Conservation (phyloP, 257 asterid species). For the Euphrasia confusa region DNA sequence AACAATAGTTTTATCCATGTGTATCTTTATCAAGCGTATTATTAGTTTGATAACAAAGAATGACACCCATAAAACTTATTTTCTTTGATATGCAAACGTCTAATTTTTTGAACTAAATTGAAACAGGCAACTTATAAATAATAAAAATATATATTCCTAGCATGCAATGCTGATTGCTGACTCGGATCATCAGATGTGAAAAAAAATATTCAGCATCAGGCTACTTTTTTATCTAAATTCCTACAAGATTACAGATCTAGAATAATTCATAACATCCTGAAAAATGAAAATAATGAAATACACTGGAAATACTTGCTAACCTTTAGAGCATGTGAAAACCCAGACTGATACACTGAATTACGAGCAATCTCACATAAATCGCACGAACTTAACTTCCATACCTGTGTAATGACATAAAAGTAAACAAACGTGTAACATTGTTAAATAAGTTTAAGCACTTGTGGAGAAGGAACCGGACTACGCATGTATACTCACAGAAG, state of each 20-base stretch:
- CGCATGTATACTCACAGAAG: constrained; percentile 61
- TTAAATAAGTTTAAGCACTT: background rate
- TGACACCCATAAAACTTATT: background rate
- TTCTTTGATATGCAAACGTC: background rate
- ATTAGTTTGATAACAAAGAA: background rate
- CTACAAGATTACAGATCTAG: background rate
- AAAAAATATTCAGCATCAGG: background rate
- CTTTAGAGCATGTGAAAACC: constrained; percentile 88
- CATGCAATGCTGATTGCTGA: constrained; percentile 9
- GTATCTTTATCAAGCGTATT: background rate
- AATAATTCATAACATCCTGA: background rate
- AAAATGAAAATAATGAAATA: background rate
- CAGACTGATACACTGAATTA: constrained; percentile 93
- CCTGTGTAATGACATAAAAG: constrained; percentile 38
- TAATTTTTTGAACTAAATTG: background rate
- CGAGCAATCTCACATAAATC: constrained; percentile 98
- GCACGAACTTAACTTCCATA: constrained; percentile 92
- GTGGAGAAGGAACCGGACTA: constrained; percentile 6
- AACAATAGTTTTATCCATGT: background rate
- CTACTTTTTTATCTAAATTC: background rate
- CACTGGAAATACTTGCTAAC: constrained; percentile 30
- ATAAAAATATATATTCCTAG: constrained; percentile 4
- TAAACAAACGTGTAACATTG: constrained; percentile 5
- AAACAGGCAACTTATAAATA: background rate
- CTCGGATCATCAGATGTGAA: background rate